Base-by-base conservation (phyloP, 2,329 filamentous ascomycete genomes). In the Septoria petroselini region DNA sequence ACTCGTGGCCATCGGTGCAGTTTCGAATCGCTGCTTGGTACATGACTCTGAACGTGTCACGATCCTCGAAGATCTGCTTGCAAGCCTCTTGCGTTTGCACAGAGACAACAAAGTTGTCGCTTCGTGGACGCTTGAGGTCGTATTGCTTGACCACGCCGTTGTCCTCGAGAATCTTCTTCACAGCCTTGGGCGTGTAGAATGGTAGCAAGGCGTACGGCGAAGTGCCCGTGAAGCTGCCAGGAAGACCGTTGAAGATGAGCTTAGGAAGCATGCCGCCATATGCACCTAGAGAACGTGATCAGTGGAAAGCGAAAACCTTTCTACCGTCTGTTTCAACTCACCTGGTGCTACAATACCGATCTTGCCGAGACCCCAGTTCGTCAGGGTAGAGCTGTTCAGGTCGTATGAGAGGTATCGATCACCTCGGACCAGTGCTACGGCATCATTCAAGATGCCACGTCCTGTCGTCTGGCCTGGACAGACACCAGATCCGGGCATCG, bases 181-280 rank as follows among this genome's bases (percentile, higher is more conserved):
- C 70, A 31, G 75, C 75, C 39, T 73, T 67, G 0, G 76, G 75
- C 0, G 75, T 78, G 53, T 78, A 78, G 63, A 78, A 76, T 34
- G 76, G 71, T 37, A 79, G 62, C 2, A 76, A 63, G 17, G 64
- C 76, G 53, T 77, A 76, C 6, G 71, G 54, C 4, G 72, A 76
- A 2, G 75, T 78, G 14, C 76, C 75, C 1, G 70, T 74, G 56
- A 71, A 79, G 6, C 68, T 70, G 8, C 66, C 69, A 0, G 76
- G 76, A 7, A 79, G 66, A 8, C 68, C 74, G 50, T 67, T 70
- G 62, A 76, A 75, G 4, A 79, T 50, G 1, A 75, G 53, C 31
- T 65, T 63, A 0, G 71, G 70, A 1, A 78, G 61, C 52, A 77
- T 70, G 18, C 73, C 73, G 21, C 48, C 48, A 23, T 53, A 53